Percentiles rank a stretch among this genome's conserved stretches.
Conservation (phyloP, 2,329 filamentous ascomycete species). For the Botryotinia calthae region DNA sequence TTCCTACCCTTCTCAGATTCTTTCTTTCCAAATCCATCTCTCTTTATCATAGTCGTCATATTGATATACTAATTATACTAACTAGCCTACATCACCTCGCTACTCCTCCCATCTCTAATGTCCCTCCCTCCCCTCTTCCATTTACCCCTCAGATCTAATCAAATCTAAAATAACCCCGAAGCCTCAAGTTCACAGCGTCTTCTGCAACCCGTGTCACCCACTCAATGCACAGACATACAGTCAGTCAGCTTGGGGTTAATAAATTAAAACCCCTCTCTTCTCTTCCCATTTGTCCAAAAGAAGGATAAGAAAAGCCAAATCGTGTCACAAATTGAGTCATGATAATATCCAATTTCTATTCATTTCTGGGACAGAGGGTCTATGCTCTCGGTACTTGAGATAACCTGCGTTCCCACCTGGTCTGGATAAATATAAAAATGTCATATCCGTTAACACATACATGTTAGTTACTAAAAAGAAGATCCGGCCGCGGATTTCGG, state of each 20-base stretch:
- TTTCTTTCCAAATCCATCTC: background rate
- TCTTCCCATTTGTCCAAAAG: background rate
- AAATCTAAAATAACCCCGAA: background rate
- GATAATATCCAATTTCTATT: background rate
- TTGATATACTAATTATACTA: background rate
- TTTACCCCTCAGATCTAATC: slow-evolving; percentile 14
- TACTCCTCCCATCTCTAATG: background rate
- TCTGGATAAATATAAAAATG: background rate
- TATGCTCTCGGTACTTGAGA: background rate
- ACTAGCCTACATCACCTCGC: background rate
- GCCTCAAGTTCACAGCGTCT: background rate
- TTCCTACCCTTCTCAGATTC: background rate
- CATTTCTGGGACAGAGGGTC: background rate
- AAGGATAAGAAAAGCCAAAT: background rate
- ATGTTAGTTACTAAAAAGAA: background rate
- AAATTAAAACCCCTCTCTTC: background rate
- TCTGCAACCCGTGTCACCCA: slow-evolving; percentile 9
- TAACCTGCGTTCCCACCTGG: background rate
- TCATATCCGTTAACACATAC: background rate
- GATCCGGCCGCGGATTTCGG: background rate
- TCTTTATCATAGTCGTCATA: background rate
- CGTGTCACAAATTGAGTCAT: slow-evolving; percentile 3
- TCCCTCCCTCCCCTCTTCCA: background rate
- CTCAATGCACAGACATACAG: background rate
- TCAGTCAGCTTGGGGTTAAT: background rate